Conservation (phyloP, 2,329 filamentous ascomycete genomes). For the Epichloe glyceriae region DNA sequence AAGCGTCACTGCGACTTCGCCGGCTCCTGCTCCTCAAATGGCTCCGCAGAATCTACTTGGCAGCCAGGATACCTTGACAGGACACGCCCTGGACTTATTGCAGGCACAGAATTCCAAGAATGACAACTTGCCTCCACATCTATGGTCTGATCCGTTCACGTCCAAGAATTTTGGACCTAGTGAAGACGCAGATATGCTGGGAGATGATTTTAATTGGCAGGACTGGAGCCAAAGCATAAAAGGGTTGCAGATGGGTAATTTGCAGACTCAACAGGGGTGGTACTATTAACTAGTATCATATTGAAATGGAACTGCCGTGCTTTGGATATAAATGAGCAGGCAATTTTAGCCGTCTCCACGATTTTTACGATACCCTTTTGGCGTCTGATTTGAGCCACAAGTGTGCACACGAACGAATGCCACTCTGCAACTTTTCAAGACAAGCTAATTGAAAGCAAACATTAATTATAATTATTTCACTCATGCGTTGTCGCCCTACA, state of each 20-base stretch:
- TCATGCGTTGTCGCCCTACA: too few relatives aligned
- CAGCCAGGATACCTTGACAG: slow-evolving; percentile 8
- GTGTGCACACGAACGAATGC: too few relatives aligned
- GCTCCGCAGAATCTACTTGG: neutral
- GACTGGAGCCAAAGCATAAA: slow-evolving; percentile 32
- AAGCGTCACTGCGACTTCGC: neutral
- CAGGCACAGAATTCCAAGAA: slow-evolving; percentile 17
- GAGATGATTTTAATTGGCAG: slow-evolving; percentile 35
- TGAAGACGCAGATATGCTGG: slow-evolving; percentile 27
- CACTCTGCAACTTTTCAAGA: too few relatives aligned
- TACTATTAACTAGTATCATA: slow-evolving; percentile 1
- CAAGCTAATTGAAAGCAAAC: too few relatives aligned
- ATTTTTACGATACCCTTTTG: neutral
- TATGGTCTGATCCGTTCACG: slow-evolving; percentile 27
- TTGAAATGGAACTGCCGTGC: neutral
- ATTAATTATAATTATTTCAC: too few relatives aligned
- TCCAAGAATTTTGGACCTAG: slow-evolving; percentile 14
- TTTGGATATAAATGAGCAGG: neutral
- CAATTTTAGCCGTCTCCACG: neutral
- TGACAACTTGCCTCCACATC: slow-evolving; percentile 25
- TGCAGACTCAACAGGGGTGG: slow-evolving; percentile 12
- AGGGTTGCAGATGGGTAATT: slow-evolving; percentile 23
- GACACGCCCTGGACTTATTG: slow-evolving; percentile 9
- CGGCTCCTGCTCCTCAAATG: neutral
- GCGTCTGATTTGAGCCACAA: neutral